Percentiles rank a stretch among this genome's conserved stretches.
phyloP scores from a whole-genome alignment of 164 flowering plant species.

The Magnolia changhungtana region DNA sequence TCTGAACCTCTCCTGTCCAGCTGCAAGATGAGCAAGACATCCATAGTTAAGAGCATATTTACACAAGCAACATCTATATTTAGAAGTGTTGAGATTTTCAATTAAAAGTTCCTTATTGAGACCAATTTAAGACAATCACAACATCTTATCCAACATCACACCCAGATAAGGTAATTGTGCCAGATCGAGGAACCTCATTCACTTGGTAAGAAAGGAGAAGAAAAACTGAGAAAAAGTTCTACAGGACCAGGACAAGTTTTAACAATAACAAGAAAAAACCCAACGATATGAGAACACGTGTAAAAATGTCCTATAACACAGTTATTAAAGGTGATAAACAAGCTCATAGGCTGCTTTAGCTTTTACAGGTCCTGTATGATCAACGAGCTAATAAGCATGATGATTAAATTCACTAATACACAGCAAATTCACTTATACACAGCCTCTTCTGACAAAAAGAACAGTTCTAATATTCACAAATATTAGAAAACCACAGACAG shows the following conservation, averaged over 20 bases:
- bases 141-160: not conserved
- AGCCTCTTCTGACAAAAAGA: too few relatives aligned
- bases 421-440: too few relatives aligned
- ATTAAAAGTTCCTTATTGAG: not conserved
- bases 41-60: not conserved
- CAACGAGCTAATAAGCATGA: too few relatives aligned
- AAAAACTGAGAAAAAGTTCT: not conserved
- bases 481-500: too few relatives aligned
- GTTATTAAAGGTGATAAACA: too few relatives aligned
- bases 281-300: too few relatives aligned
- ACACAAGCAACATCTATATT: not conserved
- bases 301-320: too few relatives aligned
- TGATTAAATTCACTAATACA: too few relatives aligned
- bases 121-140: not conserved
- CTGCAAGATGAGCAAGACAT: constrained; percentile 33
- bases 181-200: not conserved
- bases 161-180: not conserved
- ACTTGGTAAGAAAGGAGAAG: too few relatives aligned
- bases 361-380: too few relatives aligned
- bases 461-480: too few relatives aligned
- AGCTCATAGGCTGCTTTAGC: too few relatives aligned
- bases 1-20: constrained; percentile 78
- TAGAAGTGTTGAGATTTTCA: not conserved
- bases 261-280: not conserved
- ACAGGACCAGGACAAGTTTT: not conserved